Conservation (phyloP, 768 basidiomycete genomes). For the Tephrocybe sp. region DNA sequence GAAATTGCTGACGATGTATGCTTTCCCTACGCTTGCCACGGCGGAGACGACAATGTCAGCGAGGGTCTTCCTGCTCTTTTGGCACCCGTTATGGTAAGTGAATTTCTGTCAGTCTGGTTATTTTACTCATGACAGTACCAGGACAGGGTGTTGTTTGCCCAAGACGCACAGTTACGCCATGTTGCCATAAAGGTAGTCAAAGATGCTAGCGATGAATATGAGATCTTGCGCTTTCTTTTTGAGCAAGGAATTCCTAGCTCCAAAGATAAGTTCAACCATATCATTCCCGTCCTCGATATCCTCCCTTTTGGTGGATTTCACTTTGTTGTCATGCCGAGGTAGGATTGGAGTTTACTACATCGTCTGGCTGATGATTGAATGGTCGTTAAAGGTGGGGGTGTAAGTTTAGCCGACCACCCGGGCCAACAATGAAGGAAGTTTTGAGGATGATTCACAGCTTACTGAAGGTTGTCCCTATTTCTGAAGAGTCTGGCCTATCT, state of each 20-base stretch:
- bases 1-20: not conserved
- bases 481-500: constrained; percentile 1
- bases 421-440: not conserved
- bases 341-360: not conserved
- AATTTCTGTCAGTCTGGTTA: not conserved
- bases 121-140: not conserved
- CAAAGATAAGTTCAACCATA: not conserved
- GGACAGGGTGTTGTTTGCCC: constrained; percentile 16
- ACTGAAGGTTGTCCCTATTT: constrained; percentile 1
- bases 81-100: not conserved
- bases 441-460: no score
- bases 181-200: constrained; percentile 26
- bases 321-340: no score
- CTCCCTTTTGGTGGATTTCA: not conserved
- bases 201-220: constrained; percentile 22
- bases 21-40: not conserved
- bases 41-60: not conserved
- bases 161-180: constrained; percentile 20
- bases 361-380: not conserved
- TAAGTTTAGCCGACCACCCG: not conserved
- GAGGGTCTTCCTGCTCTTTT: not conserved
- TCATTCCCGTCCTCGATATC: no score
- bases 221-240: constrained; percentile 19
- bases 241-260: constrained; percentile 8
- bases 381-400: not conserved